Evolutionary conservation across 441 rosid genomes (phyloP), one percentile per base, ranked within the genome.

Genomic region (Sinapis alba): DNA sequence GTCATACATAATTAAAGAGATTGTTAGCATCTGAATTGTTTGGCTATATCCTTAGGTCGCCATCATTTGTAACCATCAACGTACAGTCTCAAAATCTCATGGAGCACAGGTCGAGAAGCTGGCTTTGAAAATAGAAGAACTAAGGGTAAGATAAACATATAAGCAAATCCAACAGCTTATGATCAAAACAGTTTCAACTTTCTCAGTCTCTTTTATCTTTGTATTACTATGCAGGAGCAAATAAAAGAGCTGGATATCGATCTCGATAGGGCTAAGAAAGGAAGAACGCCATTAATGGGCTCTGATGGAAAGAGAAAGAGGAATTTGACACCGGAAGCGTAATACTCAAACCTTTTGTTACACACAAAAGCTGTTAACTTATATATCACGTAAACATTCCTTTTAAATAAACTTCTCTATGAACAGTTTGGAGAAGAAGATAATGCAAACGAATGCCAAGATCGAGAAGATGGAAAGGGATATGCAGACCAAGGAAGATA

Each of bases 61-160:
- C 12, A 94, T 96, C 80, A 96, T 96, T 76, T 96, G 99, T 86
- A 96, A 96, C 85, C 99, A 96, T 86, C 99, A 96, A 73, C 96
- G 99, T 65, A 92, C 86, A 68, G 84, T 94, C 69, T 96, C 98
- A 19, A 96, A 92, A 83, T 77, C 95, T 69, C 99, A 96, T 68
- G 83, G 78, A n/a, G 91, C 95, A 43, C 99, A 96, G 84, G 86
- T 96, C 85, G 81, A 89, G 74, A 96, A 59, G 85, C 84, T 96
- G 88, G 86, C 84, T 24, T 96, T 87, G 81, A 94, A 92, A 84
- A 84, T 94, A 57, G 87, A 88, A 60, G 98, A 91, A 78, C 87
- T 92, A 15, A 90, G 87, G 99, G 99, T 92, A 80, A 63, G 61
- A 19, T 23, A 47, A 47, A 45, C 50, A 10, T 61, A 47, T 24